phyloP scores from a whole-genome alignment of 768 basidiomycete species.

The Serendipita sp. region DNA sequence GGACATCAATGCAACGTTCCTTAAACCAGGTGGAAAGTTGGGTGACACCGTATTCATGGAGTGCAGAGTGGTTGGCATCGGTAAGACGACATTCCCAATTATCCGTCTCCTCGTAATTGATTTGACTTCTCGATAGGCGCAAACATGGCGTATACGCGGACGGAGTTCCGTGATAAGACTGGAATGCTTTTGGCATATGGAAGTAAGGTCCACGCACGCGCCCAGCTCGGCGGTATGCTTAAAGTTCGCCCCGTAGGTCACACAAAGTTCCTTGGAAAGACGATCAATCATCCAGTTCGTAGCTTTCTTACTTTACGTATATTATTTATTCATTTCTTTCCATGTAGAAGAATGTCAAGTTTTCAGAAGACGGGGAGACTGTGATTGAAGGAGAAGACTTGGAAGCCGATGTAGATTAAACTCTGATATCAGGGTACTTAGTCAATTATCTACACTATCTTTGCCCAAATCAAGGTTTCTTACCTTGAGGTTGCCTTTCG shows the following conservation, averaged over 20 bases:
- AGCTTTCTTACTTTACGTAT: background rate
- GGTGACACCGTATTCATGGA: conserved; percentile 54
- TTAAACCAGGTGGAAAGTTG: conserved; percentile 54
- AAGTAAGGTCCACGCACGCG: conserved; percentile 31
- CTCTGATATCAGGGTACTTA: too few species aligned
- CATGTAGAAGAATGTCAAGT: conserved; percentile 52
- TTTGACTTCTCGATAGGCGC: conserved; percentile 32
- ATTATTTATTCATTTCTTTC: conserved; percentile 14
- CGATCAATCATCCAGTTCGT: conserved; percentile 29
- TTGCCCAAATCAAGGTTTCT: too few species aligned
- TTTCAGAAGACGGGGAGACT: conserved; percentile 62
- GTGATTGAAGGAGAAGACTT: conserved; percentile 50
- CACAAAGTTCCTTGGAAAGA: conserved; percentile 73
- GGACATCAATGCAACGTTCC: conserved; percentile 62
- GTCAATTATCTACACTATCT: too few species aligned
- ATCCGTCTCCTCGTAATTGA: background rate
- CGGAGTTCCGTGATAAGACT: conserved; percentile 51
- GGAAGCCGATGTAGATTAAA: conserved; percentile 2
- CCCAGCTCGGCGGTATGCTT: background rate
- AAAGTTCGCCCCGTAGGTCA: conserved; percentile 37
- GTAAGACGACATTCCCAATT: conserved; percentile 22
- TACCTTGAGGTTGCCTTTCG: too few species aligned
- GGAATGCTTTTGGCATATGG: conserved; percentile 71
- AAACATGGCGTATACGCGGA: conserved; percentile 63
- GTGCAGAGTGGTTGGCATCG: conserved; percentile 54